These are phyloP conservation scores for Jackrogersella multiformis DNA, from an alignment of 495 filamentous ascomycete species.

Conservation along the genomic window DNA sequence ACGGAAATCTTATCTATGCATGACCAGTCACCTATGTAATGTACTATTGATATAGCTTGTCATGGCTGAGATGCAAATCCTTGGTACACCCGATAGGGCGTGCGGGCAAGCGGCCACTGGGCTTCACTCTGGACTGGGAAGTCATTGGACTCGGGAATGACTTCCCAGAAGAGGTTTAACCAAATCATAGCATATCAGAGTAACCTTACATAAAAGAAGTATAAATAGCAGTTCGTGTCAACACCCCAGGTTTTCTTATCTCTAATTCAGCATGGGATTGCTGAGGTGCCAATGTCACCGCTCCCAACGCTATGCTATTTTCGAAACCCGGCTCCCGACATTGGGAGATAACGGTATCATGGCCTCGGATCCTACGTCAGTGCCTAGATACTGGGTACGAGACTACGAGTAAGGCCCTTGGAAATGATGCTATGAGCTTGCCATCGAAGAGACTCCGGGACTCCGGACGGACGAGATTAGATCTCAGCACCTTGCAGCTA, in stretches of 20 bases:
- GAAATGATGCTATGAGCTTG: too few relatives aligned
- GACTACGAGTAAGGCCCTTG: too few relatives aligned
- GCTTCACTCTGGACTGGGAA: slow-evolving; percentile 13
- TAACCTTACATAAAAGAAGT: not conserved
- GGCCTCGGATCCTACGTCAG: too few relatives aligned
- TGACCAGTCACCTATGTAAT: slow-evolving; percentile 15
- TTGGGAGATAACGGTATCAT: not conserved
- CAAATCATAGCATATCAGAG: not conserved
- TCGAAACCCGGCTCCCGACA: not conserved
- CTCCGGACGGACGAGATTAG: too few relatives aligned
- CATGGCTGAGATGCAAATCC: not conserved
- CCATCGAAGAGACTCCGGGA: too few relatives aligned
- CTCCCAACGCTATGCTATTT: too few relatives aligned
- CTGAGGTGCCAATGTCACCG: not conserved
- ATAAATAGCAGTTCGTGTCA: not conserved
- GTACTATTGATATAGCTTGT: slow-evolving; percentile 6
- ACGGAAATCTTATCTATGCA: slow-evolving; percentile 8
- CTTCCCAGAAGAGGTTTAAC: slow-evolving; percentile 8
- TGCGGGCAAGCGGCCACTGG: not conserved
- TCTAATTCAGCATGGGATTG: not conserved
- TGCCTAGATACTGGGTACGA: too few relatives aligned
- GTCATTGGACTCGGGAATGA: not conserved
- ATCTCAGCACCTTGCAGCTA: too few relatives aligned
- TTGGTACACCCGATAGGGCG: not conserved
- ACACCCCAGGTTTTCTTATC: not conserved